Evolutionary conservation across 192 early-diverging fungal species (phyloP).

Genomic region (Podochytrium sp.): DNA sequence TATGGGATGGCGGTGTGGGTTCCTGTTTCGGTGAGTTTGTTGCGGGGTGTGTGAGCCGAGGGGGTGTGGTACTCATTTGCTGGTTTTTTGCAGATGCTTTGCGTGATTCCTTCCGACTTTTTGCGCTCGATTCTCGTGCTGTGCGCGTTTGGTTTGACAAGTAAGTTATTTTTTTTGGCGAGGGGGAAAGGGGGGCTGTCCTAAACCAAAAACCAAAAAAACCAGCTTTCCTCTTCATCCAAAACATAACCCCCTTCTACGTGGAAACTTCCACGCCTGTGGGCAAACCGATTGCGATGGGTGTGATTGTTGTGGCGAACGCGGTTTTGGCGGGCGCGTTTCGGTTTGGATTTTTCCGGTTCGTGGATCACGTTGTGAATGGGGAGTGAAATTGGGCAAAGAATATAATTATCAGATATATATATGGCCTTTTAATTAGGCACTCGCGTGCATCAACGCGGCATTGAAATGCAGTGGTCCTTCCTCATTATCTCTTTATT

Average conservation of each 20-base stretch:
- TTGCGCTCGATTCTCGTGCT: conserved; percentile 83
- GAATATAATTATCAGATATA: too few relatives aligned
- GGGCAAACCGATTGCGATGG: conserved; percentile 38
- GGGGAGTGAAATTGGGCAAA: too few relatives aligned
- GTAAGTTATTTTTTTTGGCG: conserved; percentile 42
- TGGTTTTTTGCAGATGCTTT: conserved; percentile 61
- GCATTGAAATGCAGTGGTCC: too few relatives aligned
- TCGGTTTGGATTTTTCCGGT: conserved; percentile 86
- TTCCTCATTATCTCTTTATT: too few relatives aligned
- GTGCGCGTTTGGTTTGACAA: conserved; percentile 73
- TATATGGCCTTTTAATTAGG: too few relatives aligned
- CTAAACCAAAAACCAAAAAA: not conserved
- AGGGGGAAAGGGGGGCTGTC: too few relatives aligned
- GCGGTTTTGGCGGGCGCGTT: conserved; percentile 63
- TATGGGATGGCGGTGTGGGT: conserved; percentile 94
- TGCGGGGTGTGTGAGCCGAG: not conserved
- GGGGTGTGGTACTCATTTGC: not conserved
- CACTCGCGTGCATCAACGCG: too few relatives aligned
- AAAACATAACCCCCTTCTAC: conserved; percentile 39
- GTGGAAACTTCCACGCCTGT: conserved; percentile 20
- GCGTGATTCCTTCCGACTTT: conserved; percentile 80
- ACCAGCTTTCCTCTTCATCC: conserved; percentile 41
- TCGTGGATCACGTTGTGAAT: conserved; percentile 6
- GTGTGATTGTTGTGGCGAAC: conserved; percentile 35
- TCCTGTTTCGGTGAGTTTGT: conserved; percentile 73